Evolutionary conservation across 345 rosid genomes (phyloP).

Genomic region (Eucalyptus regnans): DNA sequence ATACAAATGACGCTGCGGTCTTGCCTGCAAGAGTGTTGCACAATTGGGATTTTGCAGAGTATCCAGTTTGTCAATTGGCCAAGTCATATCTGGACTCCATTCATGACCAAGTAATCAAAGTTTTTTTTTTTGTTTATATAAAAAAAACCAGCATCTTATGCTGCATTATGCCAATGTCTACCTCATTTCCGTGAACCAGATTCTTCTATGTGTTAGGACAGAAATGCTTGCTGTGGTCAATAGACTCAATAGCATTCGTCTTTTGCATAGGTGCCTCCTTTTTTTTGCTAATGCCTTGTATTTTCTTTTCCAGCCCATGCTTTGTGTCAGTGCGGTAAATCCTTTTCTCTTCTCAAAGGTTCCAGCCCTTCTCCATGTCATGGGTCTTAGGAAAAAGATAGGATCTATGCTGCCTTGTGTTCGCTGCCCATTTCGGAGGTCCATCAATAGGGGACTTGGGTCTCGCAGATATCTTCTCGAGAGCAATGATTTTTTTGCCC

Average conservation of each 20-base stretch:
- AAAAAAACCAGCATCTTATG: neutral
- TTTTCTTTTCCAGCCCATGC: slow-evolving; percentile 72
- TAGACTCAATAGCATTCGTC: neutral
- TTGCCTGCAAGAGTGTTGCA: slow-evolving; percentile 90
- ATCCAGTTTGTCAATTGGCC: slow-evolving; percentile 84
- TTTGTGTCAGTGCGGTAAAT: slow-evolving; percentile 91
- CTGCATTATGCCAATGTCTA: neutral
- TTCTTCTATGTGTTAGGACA: neutral
- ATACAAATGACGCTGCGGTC: slow-evolving; percentile 72
- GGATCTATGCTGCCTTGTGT: slow-evolving; percentile 72
- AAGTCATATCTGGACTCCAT: slow-evolving; percentile 92
- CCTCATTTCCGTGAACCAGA: neutral
- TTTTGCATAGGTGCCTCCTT: neutral
- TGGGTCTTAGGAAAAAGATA: slow-evolving; percentile 58
- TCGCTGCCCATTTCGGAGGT: slow-evolving; percentile 83
- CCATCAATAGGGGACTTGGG: slow-evolving; percentile 73
- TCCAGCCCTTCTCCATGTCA: slow-evolving; percentile 78
- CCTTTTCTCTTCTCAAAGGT: slow-evolving; percentile 83
- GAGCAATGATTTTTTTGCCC: slow-evolving; percentile 82
- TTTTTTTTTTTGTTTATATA: neutral
- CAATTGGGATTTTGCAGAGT: slow-evolving; percentile 76
- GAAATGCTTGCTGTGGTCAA: neutral
- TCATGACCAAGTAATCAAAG: slow-evolving; percentile 58
- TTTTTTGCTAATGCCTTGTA: neutral
- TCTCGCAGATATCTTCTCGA: slow-evolving; percentile 90